Percentiles rank a stretch among this genome's conserved stretches.
Conservation (phyloP, 768 basidiomycete species). For the Tricholomella constricta region DNA sequence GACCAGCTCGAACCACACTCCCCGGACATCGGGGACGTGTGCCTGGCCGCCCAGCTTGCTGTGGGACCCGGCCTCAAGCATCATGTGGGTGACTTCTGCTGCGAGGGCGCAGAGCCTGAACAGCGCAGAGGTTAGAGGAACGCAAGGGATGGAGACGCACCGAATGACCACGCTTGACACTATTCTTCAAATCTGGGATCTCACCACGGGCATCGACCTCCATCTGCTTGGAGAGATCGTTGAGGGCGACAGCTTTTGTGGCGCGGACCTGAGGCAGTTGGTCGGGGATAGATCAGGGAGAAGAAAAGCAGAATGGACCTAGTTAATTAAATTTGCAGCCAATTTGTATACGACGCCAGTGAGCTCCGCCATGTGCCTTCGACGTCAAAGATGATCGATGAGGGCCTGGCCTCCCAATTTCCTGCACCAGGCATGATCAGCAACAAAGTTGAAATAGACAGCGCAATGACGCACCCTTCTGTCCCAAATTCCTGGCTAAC, state of each 20-base stretch:
- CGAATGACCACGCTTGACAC: slow-evolving; percentile 62
- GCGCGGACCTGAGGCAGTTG: slow-evolving; percentile 60
- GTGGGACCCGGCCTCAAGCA: slow-evolving; percentile 83
- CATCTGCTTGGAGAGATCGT: slow-evolving; percentile 88
- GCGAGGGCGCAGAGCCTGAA: slow-evolving; percentile 61
- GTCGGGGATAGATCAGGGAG: background rate
- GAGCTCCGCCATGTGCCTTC: slow-evolving; percentile 90
- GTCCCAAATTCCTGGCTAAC: slow-evolving; percentile 85
- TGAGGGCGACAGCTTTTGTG: slow-evolving; percentile 91
- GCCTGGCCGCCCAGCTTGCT: slow-evolving; percentile 91
- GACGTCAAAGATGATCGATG: slow-evolving; percentile 82
- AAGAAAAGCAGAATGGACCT: slow-evolving; percentile 36
- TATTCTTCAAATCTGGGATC: slow-evolving; percentile 78
- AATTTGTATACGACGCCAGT: slow-evolving; percentile 84
- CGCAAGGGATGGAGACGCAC: slow-evolving; percentile 21
- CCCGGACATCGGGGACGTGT: slow-evolving; percentile 84
- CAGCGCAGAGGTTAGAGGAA: slow-evolving; percentile 38
- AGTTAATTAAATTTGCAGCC: slow-evolving; percentile 76
- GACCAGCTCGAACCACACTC: slow-evolving; percentile 85
- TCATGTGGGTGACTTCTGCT: slow-evolving; percentile 83
- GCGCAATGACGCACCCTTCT: slow-evolving; percentile 50
- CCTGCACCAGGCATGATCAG: slow-evolving; percentile 47
- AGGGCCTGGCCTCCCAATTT: slow-evolving; percentile 87
- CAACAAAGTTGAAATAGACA: background rate
- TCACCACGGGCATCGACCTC: slow-evolving; percentile 91